phyloP scores from a whole-genome alignment of 768 basidiomycete genomes.

The Lentinula raphanica region DNA sequence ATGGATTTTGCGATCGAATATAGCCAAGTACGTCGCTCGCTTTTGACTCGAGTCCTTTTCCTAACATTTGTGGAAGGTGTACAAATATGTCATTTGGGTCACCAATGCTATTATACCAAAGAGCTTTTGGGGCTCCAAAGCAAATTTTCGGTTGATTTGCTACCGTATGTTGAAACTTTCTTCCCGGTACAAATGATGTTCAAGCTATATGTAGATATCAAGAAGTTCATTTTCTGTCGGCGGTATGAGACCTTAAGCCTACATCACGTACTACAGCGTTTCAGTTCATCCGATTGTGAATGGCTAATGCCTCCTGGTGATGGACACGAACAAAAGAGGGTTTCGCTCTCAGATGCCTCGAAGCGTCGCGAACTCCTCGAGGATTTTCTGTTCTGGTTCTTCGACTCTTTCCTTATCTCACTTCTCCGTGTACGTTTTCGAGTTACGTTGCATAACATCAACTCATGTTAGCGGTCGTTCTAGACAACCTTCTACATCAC shows the following conservation, averaged over 20 bases:
- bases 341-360: conserved; percentile 58
- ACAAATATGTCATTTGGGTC: conserved; percentile 55
- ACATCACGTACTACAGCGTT: conserved; percentile 71
- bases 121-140: conserved; percentile 70
- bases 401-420: conserved; percentile 77
- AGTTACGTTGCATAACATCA: neutral
- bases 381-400: conserved; percentile 93
- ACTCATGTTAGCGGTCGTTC: neutral
- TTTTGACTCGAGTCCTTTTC: neutral
- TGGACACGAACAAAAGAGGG: conserved; percentile 37
- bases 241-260: conserved; percentile 80
- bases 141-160: conserved; percentile 58
- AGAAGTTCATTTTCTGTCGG: conserved; percentile 65
- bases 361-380: conserved; percentile 80
- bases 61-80: conserved; percentile 45
- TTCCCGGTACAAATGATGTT: neutral
- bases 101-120: conserved; percentile 70
- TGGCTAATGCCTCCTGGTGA: conserved; percentile 61
- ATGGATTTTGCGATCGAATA: conserved; percentile 67
- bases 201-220: conserved; percentile 47
- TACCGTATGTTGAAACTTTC: conserved; percentile 36
- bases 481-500: conserved; percentile 94
- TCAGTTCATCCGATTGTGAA: conserved; percentile 68
- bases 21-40: conserved; percentile 43
- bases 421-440: conserved; percentile 60